Conservation (phyloP, 768 basidiomycete species). For the Crassisporium funariophilum region DNA sequence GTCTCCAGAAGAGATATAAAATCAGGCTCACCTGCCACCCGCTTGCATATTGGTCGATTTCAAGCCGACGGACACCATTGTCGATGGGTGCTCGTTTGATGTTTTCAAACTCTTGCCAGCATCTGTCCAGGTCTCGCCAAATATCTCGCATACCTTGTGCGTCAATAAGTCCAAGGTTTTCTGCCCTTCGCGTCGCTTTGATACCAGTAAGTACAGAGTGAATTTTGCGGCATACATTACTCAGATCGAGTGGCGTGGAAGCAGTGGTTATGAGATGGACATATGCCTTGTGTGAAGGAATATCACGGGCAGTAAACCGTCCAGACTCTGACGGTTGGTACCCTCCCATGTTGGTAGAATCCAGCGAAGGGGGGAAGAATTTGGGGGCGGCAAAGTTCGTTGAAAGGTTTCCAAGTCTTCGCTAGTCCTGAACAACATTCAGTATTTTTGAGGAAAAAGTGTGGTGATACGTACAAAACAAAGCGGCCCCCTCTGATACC, state of each 20-base stretch:
- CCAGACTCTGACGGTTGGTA: constrained; percentile 22
- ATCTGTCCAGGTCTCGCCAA: constrained; percentile 83
- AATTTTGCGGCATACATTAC: constrained; percentile 75
- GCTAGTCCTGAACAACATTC: constrained; percentile 48
- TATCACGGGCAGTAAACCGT: constrained; percentile 24
- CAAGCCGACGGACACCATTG: constrained; percentile 33
- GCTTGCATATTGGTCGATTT: constrained; percentile 66
- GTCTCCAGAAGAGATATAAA: background rate
- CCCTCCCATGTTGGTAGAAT: constrained; percentile 21
- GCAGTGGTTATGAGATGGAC: constrained; percentile 61
- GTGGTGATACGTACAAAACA: constrained; percentile 57
- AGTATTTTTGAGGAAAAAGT: constrained; percentile 1
- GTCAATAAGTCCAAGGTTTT: constrained; percentile 58
- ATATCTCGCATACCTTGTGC: constrained; percentile 68
- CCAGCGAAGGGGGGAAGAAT: constrained; percentile 39
- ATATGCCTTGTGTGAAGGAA: constrained; percentile 41
- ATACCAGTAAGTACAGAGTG: constrained; percentile 80
- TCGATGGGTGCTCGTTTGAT: constrained; percentile 45
- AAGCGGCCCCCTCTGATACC: constrained; percentile 86
- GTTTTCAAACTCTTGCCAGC: constrained; percentile 82
- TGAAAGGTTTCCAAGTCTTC: constrained; percentile 81
- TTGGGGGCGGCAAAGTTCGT: constrained; percentile 50
- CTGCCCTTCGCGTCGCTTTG: constrained; percentile 61
- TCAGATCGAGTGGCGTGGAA: constrained; percentile 72
- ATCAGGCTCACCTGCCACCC: constrained; percentile 75